These are phyloP conservation scores for Thielaviopsis populi DNA, from an alignment of 2,329 filamentous ascomycete genomes.

Conservation along the genomic window DNA sequence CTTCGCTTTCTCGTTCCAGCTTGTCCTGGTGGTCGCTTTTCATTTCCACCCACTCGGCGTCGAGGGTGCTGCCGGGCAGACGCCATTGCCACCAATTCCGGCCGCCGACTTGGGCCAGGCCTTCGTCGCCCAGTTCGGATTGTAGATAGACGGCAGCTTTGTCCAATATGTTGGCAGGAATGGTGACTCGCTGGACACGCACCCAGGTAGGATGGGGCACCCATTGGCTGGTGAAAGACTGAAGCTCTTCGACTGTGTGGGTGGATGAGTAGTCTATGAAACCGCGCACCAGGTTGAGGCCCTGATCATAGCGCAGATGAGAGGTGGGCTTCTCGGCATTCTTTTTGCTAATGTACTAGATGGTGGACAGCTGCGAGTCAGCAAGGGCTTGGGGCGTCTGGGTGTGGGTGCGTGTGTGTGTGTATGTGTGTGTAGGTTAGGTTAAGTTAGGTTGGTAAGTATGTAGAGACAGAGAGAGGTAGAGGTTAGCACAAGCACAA, in stretches of 20 bases:
- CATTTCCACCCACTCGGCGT: constrained; percentile 97
- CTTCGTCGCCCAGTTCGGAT: constrained; percentile 61
- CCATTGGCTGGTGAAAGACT: constrained; percentile 82
- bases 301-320: constrained; percentile 88
- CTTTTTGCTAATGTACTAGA: constrained; percentile 54
- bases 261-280: constrained; percentile 77
- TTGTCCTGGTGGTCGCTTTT: constrained; percentile 46
- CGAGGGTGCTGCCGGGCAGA: constrained; percentile 47
- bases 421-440: too few relatives aligned
- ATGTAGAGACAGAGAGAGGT: too few relatives aligned
- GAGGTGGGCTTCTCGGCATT: constrained; percentile 69
- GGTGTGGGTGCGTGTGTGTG: too few relatives aligned
- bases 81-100: constrained; percentile 84
- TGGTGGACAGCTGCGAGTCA: not conserved
- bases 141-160: constrained; percentile 53
- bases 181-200: constrained; percentile 52
- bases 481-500: not conserved
- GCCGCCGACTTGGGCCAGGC: constrained; percentile 63
- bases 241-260: constrained; percentile 84
- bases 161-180: constrained; percentile 48
- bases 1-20: constrained; percentile 36
- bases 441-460: too few relatives aligned
- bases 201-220: constrained; percentile 85
- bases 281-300: constrained; percentile 68
- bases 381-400: not conserved